Evolutionary conservation across 768 basidiomycete genomes (phyloP), one percentile per base, ranked within the genome.

Genomic region (Lanmaoa pseudosensibilis): DNA sequence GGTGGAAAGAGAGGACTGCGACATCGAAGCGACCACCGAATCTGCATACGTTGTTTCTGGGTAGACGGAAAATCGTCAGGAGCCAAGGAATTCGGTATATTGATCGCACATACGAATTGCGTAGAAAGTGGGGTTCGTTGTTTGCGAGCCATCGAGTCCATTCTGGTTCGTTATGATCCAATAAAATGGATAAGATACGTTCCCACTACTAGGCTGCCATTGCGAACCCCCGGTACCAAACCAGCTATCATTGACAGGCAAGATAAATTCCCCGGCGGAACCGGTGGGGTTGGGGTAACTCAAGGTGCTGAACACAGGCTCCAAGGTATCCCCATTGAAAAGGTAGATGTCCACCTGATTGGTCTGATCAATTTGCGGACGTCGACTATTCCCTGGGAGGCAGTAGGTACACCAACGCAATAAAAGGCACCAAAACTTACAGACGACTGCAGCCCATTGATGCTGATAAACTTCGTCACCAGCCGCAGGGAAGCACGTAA

Each of bases 21-120:
- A 76, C 57, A 84, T 77, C 16, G 88, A 82, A 5, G 86, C 73
- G 23, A 79, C 68, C 13, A 91, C 83, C 5, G 83, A 84, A 66
- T 89, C 85, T 30, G 86, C 82, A 57, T 81, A 82, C 4, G 88
- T 86, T n/a, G 90, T 90, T 78, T 91, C 88, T 90, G 60, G 30
- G 21, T 13, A 44, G 33, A 52, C 50, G 46, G 40, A 25, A 59
- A 33, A 49, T 45, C 32, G 30, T 60, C 55, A 65, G 56, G 46
- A 58, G 21, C 9, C 34, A 46, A n/a, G 46, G 16, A 4, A 33
- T 45, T 52, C 37, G 41, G n/a, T 27, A 41, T n/a, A 38, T 47
- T 16, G 43, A 50, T 2, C n/a, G 23, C 41, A 90, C 89, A 74
- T 70, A 92, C 89, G 94, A 53, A 94, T 77, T 54, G 88, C 93